Evolutionary conservation across 1,284 basidiomycete species (phyloP).

Genomic region (Papiliotrema nemorosa): DNA sequence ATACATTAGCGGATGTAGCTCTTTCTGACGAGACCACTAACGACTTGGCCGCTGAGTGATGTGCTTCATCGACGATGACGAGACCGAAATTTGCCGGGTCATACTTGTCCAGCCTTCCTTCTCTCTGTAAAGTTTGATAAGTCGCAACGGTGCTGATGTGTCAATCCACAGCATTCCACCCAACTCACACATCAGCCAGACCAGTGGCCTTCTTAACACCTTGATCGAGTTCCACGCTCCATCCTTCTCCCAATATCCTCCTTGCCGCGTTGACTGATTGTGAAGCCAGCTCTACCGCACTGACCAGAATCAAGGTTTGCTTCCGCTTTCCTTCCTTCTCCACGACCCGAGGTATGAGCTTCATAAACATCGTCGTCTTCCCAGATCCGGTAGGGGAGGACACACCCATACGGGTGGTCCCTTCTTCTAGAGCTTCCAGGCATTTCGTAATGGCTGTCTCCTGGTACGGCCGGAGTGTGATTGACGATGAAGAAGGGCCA

Average conservation of each 20-base stretch:
- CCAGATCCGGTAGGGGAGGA: constrained; percentile 88
- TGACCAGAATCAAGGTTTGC: constrained; percentile 41
- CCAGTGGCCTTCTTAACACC: constrained; percentile 73
- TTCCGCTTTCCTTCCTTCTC: constrained; percentile 5
- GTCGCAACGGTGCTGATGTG: constrained; percentile 78
- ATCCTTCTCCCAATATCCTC: constrained; percentile 61
- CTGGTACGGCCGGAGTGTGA: constrained; percentile 78
- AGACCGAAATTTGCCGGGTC: constrained; percentile 68
- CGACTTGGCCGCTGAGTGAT: constrained; percentile 90
- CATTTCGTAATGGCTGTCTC: constrained; percentile 79
- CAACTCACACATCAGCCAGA: constrained; percentile 71
- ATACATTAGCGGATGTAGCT: neutral
- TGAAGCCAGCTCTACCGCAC: constrained; percentile 67
- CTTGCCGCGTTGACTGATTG: constrained; percentile 77
- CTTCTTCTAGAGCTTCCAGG: constrained; percentile 63
- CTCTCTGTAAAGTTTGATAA: constrained; percentile 76
- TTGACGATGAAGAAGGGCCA: too few species aligned
- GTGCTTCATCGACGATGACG: constrained; percentile 88
- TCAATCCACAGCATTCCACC: neutral
- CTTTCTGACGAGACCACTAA: constrained; percentile 54
- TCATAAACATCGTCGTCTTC: constrained; percentile 89
- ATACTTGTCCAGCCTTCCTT: constrained; percentile 72
- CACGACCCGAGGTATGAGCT: constrained; percentile 57
- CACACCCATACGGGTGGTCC: constrained; percentile 75
- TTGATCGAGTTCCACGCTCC: constrained; percentile 89